Evolutionary conservation across 2,329 filamentous ascomycete genomes (phyloP), one percentile per base, ranked within the genome.

Genomic region (Basipetospora chlamydospora): DNA sequence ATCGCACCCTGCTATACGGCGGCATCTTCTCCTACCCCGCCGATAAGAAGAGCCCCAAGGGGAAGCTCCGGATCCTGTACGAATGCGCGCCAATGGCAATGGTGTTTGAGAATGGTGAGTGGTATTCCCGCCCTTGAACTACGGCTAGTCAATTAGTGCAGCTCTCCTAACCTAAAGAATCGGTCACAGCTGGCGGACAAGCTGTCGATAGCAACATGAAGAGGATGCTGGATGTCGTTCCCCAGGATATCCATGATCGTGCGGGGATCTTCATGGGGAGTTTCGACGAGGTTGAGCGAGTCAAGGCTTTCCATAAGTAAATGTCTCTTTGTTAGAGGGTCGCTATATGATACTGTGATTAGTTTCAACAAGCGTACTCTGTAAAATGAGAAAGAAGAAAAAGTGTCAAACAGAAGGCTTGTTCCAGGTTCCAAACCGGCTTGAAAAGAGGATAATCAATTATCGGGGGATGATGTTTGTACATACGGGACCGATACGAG

Each of bases 41-140:
- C 11, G 90, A 98, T 55, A 92, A 87, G 68, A 96, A 98, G 77
- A 93, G 81, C 53, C 85, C 87, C 45, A 98, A 96, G 75, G 90
- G 90, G 48, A 98, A 98, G 69, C 72, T 98, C 47, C 74, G 90
- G 46, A 98, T 98, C 47, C 58, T 98, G 49, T 98, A 98, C 62
- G 90, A 98, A 66, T 98, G 90, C 56, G 90, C 90, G 11, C 90
- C 90, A 26, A 98, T 98, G 90, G 90, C 90, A 17, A 82, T 96
- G 79, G 74, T 98, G 6, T 96, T 98, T 58, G 90, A 98, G 63
- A 95, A 98, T 61, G 90, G 83, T 88, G 59, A 62, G 78, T 65
- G 6, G 12, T n/a, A n/a, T n/a, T n/a, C n/a, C 12, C 13, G 39
- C 11, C 12, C 22, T 35, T 4, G 21, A 4, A 2, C 12, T 11